phyloP scores from a whole-genome alignment of 176 grass and related monocot species.

The Bromus sterilis region DNA sequence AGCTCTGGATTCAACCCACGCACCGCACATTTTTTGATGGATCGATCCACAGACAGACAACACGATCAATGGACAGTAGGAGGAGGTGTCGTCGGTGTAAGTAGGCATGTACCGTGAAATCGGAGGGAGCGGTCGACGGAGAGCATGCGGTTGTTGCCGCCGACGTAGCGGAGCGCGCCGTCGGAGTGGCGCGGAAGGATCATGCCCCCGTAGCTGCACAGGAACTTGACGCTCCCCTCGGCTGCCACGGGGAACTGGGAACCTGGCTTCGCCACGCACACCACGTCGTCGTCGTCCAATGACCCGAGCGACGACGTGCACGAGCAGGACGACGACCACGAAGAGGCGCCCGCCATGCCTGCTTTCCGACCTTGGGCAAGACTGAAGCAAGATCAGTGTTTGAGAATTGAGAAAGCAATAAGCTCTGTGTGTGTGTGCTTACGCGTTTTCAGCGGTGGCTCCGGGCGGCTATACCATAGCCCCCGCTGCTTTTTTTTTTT shows the following conservation, averaged over 20 bases:
- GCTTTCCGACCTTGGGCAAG: background rate
- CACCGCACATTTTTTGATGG: background rate
- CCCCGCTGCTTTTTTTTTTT: no score
- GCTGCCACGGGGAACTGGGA: background rate
- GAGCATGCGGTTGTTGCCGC: conserved; percentile 72
- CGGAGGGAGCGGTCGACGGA: conserved; percentile 39
- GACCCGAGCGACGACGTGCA: conserved; percentile 18
- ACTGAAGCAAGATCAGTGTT: background rate
- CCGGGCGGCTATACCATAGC: no score
- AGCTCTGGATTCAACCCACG: conserved; percentile 27
- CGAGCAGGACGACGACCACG: conserved; percentile 36
- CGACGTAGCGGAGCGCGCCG: conserved; percentile 71
- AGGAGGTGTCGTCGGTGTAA: background rate
- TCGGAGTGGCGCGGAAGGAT: conserved; percentile 69
- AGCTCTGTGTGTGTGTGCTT: background rate
- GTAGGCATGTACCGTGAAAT: conserved; percentile 32
- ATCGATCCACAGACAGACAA: background rate
- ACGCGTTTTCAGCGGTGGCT: background rate
- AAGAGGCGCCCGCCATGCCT: background rate
- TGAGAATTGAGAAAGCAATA: background rate
- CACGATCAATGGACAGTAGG: background rate
- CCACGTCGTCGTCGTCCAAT: background rate
- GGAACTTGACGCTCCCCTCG: conserved; percentile 42
- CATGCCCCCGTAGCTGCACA: conserved; percentile 78
- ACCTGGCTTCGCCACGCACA: background rate